Evolutionary conservation across 805 yeast species (phyloP).

Genomic region (Kazachstania kunashirensis): DNA sequence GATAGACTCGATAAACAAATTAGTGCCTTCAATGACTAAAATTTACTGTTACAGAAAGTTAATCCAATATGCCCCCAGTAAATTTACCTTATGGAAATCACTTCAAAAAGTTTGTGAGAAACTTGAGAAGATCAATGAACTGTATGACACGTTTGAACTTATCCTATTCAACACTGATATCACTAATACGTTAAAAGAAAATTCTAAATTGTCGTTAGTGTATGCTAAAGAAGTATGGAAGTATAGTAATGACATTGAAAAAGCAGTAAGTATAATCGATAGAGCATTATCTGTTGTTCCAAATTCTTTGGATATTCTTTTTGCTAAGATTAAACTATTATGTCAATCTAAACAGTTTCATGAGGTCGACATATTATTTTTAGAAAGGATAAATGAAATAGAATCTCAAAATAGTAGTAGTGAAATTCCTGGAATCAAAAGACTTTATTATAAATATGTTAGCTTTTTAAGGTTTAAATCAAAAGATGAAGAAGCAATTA

Average conservation of each 20-base stretch:
- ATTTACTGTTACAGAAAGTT: constrained; percentile 35
- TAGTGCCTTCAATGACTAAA: constrained; percentile 25
- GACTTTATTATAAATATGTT: constrained; percentile 56
- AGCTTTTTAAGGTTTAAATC: constrained; percentile 38
- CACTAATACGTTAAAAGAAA: constrained; percentile 33
- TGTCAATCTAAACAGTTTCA: constrained; percentile 32
- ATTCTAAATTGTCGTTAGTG: constrained; percentile 49
- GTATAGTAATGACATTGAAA: constrained; percentile 35
- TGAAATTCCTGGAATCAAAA: constrained; percentile 19
- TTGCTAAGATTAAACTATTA: constrained; percentile 64
- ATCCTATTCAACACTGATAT: constrained; percentile 33
- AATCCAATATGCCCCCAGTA: constrained; percentile 39
- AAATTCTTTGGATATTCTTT: constrained; percentile 48
- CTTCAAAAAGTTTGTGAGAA: constrained; percentile 33
- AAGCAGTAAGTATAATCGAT: constrained; percentile 45
- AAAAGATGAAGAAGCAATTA: constrained; percentile 31
- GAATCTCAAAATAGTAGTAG: constrained; percentile 22
- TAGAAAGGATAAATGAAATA: constrained; percentile 24
- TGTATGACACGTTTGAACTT: constrained; percentile 41
- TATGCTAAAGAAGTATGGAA: constrained; percentile 65
- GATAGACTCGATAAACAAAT: constrained; percentile 15
- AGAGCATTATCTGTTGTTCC: constrained; percentile 39
- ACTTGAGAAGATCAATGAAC: constrained; percentile 20
- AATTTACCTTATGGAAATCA: constrained; percentile 40
- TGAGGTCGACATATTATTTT: constrained; percentile 28